phyloP scores from a whole-genome alignment of 345 rosid genomes.

The Rhizophora mangle region DNA sequence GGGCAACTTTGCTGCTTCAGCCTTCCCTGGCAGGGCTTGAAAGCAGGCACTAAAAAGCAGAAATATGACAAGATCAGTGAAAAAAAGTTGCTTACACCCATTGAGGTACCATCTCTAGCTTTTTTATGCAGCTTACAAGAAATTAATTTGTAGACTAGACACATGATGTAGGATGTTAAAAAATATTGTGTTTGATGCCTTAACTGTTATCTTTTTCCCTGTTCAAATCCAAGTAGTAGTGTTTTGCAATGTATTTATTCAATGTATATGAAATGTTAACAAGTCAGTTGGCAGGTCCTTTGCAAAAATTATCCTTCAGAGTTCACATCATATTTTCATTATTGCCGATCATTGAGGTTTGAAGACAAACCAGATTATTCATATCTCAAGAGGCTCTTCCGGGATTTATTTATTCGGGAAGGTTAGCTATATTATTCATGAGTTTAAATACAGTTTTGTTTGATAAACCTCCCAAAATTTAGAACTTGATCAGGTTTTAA shows the following conservation, averaged over 20 bases:
- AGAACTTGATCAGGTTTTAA: slow-evolving; percentile 9
- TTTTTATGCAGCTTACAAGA: background rate
- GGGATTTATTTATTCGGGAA: slow-evolving; percentile 91
- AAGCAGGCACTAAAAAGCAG: slow-evolving; percentile 94
- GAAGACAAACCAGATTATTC: slow-evolving; percentile 97
- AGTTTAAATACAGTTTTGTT: too few species aligned
- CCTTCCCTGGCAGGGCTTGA: slow-evolving; percentile 98
- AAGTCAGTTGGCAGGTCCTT: slow-evolving; percentile 49
- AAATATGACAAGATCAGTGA: slow-evolving; percentile 96
- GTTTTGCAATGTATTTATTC: background rate
- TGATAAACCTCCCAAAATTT: background rate
- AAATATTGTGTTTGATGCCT: background rate
- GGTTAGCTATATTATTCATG: slow-evolving; percentile 31
- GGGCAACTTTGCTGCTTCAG: slow-evolving; percentile 39
- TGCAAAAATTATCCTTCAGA: slow-evolving; percentile 85
- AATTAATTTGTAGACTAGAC: background rate
- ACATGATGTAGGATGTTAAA: too few species aligned
- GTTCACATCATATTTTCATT: slow-evolving; percentile 90
- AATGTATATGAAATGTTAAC: background rate
- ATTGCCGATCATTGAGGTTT: slow-evolving; percentile 86
- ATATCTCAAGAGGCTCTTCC: slow-evolving; percentile 84
- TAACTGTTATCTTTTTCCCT: too few species aligned
- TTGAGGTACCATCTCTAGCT: slow-evolving; percentile 55
- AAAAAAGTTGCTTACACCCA: slow-evolving; percentile 83
- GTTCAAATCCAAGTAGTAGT: background rate